Evolutionary conservation across 169 alveolate genomes (phyloP).

Genomic region (Sarcocystis neurona): DNA sequence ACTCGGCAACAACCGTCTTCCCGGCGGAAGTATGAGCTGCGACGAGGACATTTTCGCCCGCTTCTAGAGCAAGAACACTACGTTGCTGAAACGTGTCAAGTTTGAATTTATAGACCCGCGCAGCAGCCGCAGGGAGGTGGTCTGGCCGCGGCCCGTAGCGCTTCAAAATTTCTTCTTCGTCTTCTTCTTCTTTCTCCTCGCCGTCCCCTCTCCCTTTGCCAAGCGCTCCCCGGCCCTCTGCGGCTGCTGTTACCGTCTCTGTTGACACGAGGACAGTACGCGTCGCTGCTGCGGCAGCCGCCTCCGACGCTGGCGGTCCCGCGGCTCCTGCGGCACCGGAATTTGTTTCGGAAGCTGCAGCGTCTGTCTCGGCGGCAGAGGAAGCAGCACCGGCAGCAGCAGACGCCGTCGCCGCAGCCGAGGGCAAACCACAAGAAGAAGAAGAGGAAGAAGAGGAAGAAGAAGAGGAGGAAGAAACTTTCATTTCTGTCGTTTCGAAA

Average conservation of each 20-base stretch:
- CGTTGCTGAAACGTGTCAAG: conserved; percentile 96
- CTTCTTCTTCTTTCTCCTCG: not conserved
- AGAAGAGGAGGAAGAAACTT: no score
- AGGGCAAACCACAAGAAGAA: not conserved
- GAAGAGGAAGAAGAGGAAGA: not conserved
- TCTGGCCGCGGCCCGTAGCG: no score
- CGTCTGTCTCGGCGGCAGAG: not conserved
- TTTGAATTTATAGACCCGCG: conserved; percentile 88
- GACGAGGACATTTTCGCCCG: conserved; percentile 95
- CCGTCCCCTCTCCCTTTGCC: not conserved
- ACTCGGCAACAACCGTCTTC: conserved; percentile 99
- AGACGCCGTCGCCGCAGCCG: not conserved
- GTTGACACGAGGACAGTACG: not conserved
- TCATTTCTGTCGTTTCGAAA: conserved; percentile 2
- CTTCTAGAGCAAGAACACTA: conserved; percentile 94
- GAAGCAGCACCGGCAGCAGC: not conserved
- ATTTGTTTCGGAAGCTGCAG: no score
- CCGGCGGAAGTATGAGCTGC: conserved; percentile 99
- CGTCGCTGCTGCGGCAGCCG: not conserved
- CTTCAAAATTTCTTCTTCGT: not conserved
- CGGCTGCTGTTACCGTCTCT: not conserved
- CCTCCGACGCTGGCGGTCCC: not conserved
- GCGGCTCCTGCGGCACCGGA: not conserved
- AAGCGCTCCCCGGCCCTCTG: no score
- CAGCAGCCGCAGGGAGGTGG: conserved; percentile 73